A percentile compares a stretch with the other conserved stretches of the same genome.
Evolutionary conservation across 768 basidiomycete genomes (phyloP).

Genomic region (Galerina sulciceps): DNA sequence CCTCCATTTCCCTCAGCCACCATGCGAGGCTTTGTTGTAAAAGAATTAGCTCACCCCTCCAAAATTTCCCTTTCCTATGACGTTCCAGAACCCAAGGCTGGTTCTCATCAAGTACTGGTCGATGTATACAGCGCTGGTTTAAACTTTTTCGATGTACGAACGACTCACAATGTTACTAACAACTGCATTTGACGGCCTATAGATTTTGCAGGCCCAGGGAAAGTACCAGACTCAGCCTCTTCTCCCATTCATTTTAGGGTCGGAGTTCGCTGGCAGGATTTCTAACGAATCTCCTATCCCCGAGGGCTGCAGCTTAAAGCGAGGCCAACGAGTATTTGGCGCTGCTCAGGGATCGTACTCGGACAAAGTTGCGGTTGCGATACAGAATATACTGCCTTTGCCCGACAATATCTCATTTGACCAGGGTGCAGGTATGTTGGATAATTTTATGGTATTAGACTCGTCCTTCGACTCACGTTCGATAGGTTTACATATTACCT

Average conservation of each 20-base stretch:
- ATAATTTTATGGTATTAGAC: not conserved
- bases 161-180: not conserved
- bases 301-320: slow-evolving; percentile 73
- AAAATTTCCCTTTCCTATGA: slow-evolving; percentile 57
- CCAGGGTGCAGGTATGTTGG: slow-evolving; percentile 74
- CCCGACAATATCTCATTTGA: slow-evolving; percentile 81
- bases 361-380: slow-evolving; percentile 68
- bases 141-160: slow-evolving; percentile 75
- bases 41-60: slow-evolving; percentile 70
- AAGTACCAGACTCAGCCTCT: slow-evolving; percentile 87
- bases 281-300: slow-evolving; percentile 76
- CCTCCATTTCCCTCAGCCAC: not conserved
- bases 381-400: slow-evolving; percentile 58
- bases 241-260: slow-evolving; percentile 83
- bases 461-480: not conserved
- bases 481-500: slow-evolving; percentile 81
- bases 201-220: slow-evolving; percentile 88
- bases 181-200: slow-evolving; percentile 4
- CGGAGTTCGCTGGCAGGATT: slow-evolving; percentile 85
- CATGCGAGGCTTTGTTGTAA: slow-evolving; percentile 84
- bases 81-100: slow-evolving; percentile 60
- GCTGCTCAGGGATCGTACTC: slow-evolving; percentile 79
- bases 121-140: slow-evolving; percentile 78
- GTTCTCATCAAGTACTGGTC: slow-evolving; percentile 63
- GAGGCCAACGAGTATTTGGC: slow-evolving; percentile 90